These are phyloP conservation scores for Imleria badia DNA, from an alignment of 768 basidiomycete genomes.

Conservation along the genomic window DNA sequence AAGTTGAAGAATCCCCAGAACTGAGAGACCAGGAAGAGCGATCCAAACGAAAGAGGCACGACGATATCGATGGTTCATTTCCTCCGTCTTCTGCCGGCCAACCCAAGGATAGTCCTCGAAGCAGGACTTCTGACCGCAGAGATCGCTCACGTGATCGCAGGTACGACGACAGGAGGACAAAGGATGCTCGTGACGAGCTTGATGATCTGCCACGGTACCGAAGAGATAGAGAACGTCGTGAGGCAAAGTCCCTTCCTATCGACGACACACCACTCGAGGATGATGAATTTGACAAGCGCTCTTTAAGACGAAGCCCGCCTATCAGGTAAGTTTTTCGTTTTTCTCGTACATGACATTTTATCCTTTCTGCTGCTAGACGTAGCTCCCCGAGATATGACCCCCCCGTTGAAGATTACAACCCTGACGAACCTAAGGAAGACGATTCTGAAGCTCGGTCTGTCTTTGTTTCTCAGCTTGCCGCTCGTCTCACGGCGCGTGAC, in stretches of 20 bases:
- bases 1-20: conserved; percentile 50
- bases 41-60: conserved; percentile 62
- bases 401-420: conserved; percentile 68
- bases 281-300: conserved; percentile 33
- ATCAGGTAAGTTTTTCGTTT: conserved; percentile 40
- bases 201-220: conserved; percentile 53
- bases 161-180: conserved; percentile 48
- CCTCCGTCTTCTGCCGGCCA: conserved; percentile 34
- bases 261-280: conserved; percentile 42
- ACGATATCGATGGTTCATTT: conserved; percentile 50
- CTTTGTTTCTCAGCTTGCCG: conserved; percentile 97
- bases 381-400: conserved; percentile 71
- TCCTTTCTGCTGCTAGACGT: conserved; percentile 43
- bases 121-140: conserved; percentile 43
- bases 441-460: conserved; percentile 98
- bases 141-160: conserved; percentile 56
- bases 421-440: conserved; percentile 90
- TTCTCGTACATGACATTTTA: conserved; percentile 9
- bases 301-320: conserved; percentile 38
- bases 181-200: conserved; percentile 56
- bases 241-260: conserved; percentile 38
- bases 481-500: conserved; percentile 94
- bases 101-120: conserved; percentile 50
- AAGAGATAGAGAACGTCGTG: conserved; percentile 43
- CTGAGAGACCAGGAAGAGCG: conserved; percentile 51